Evolutionary conservation across 768 basidiomycete genomes (phyloP), one percentile per base, ranked within the genome.

Genomic region (Trametes punicea): DNA sequence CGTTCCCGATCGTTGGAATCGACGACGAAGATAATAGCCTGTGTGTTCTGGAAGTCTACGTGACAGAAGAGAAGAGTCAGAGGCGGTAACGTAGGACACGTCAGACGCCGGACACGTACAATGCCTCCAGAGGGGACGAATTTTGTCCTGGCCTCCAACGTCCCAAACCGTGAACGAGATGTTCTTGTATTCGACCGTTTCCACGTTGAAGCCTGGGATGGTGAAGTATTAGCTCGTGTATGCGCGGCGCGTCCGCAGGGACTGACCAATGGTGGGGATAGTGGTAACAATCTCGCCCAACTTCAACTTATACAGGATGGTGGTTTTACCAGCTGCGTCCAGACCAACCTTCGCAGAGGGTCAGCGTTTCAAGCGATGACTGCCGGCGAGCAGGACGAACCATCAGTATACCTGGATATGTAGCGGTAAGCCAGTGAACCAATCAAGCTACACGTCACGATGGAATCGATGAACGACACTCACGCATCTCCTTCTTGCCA

Each of bases 121-220:
- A 81, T 99, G 97, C 85, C 96, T 93, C 97, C 97, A 99, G 66
- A 98, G 85, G 65, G 96, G 96, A 67, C 96, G 87, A 75, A 98
- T 98, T 87, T 98, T 99, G 79, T 99, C 96, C 78, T 99, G 96
- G 67, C 96, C 97, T 84, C 97, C 97, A 62, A 99, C 97, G 77
- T 99, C 97, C 97, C 97, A 98, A 42, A 98, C 97, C 21, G 96
- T 99, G 85, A 99, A 99, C 23, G 94, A 97, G 64, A 98, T 98
- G 81, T 98, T 99, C 84, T 98, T 98, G 79, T 99, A 98, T 75
- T 98, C 96, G 64, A 99, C 97, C 59, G 97, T 98, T 82, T 99
- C 97, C 66, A 99, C 97, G 72, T 99, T 99, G 82, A 99, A 99
- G 57, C 97, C 97, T 98, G 63, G 21, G 26, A 33, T 65, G 56